phyloP scores from a whole-genome alignment of 2,329 filamentous ascomycete genomes.

The Coleophoma cylindrospora region DNA sequence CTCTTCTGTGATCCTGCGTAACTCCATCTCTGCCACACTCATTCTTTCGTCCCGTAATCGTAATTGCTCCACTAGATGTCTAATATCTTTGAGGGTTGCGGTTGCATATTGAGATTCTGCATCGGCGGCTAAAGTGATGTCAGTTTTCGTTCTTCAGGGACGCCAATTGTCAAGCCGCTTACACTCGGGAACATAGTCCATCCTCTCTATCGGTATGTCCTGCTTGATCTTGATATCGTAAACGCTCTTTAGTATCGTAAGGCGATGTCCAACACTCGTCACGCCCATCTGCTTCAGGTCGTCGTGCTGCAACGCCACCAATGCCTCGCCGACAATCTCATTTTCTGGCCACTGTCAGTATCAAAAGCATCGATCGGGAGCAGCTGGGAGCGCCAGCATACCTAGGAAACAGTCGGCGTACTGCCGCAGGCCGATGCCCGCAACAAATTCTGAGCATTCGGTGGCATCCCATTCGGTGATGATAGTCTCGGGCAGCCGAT shows the following conservation, averaged over 20 bases:
- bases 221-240: conserved; percentile 96
- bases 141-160: conserved; percentile 6
- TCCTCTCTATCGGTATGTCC: conserved; percentile 83
- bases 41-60: conserved; percentile 88
- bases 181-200: conserved; percentile 93
- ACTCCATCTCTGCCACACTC: conserved; percentile 73
- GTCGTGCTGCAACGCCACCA: conserved; percentile 84
- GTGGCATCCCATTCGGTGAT: conserved; percentile 79
- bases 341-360: conserved; percentile 61
- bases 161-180: conserved; percentile 32
- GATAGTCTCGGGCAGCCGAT: conserved; percentile 66
- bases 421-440: conserved; percentile 72
- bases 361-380: conserved; percentile 2
- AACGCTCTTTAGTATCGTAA: conserved; percentile 92
- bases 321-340: conserved; percentile 85
- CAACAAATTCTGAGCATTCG: conserved; percentile 86
- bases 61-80: conserved; percentile 83
- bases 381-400: conserved; percentile 37
- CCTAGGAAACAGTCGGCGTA: conserved; percentile 81
- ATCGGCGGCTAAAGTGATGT: conserved; percentile 66
- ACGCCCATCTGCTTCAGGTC: conserved; percentile 96
- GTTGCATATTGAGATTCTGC: conserved; percentile 79
- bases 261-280: conserved; percentile 83
- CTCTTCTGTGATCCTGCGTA: conserved; percentile 80
- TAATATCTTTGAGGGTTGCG: conserved; percentile 90